Evolutionary conservation across 768 basidiomycete genomes (phyloP).

Genomic region (Psilocybe azurescens): DNA sequence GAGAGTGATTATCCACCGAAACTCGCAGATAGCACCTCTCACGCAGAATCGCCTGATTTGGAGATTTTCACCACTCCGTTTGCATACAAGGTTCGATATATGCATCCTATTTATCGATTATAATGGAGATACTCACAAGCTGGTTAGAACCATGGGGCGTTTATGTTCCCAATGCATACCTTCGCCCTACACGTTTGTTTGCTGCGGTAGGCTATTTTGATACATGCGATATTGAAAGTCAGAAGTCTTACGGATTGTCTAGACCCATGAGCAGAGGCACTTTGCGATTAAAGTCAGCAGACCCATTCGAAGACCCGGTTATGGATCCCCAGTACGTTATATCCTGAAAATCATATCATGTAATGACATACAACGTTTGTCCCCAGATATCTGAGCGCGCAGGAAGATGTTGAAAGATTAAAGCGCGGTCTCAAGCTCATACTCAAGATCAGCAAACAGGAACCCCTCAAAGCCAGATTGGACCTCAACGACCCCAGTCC

Average conservation of each 20-base stretch:
- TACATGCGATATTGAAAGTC: slow-evolving; percentile 16
- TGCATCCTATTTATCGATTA: background rate
- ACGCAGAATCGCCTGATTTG: slow-evolving; percentile 44
- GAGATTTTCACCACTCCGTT: slow-evolving; percentile 46
- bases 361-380: background rate
- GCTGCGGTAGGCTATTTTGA: slow-evolving; percentile 31
- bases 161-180: slow-evolving; percentile 43
- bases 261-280: slow-evolving; percentile 47
- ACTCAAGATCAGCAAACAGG: slow-evolving; percentile 39
- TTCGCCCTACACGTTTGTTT: slow-evolving; percentile 43
- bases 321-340: slow-evolving; percentile 43
- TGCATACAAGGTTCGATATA: slow-evolving; percentile 39
- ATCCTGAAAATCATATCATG: background rate
- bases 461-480: slow-evolving; percentile 37
- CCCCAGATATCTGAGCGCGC: slow-evolving; percentile 40
- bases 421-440: slow-evolving; percentile 42
- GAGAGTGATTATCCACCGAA: slow-evolving; percentile 32
- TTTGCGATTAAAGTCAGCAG: slow-evolving; percentile 39
- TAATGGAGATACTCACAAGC: background rate
- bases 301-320: slow-evolving; percentile 40
- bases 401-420: slow-evolving; percentile 43
- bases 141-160: slow-evolving; percentile 39
- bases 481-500: slow-evolving; percentile 34
- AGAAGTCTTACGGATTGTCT: slow-evolving; percentile 3
- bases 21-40: slow-evolving; percentile 44